A percentile compares a stretch with the other conserved stretches of the same genome.
Conservation (phyloP, 139 green algal genomes). For the Closterium sp. region DNA sequence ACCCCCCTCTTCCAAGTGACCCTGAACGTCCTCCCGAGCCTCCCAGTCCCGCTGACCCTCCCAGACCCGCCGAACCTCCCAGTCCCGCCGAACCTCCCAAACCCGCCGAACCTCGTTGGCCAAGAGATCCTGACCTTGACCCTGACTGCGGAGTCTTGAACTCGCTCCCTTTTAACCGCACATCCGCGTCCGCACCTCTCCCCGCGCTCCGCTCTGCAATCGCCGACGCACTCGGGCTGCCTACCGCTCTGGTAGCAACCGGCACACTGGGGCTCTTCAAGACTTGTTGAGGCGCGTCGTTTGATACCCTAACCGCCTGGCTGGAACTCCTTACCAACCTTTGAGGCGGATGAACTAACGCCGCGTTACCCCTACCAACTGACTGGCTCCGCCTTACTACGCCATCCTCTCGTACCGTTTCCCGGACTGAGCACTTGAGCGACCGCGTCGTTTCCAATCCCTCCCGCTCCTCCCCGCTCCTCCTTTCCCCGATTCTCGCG, state of each 20-base stretch:
- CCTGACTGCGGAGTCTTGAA: background rate
- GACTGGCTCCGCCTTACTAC: background rate
- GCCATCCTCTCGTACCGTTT: background rate
- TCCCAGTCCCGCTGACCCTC: too few relatives aligned
- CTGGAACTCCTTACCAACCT: background rate
- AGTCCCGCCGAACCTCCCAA: too few relatives aligned
- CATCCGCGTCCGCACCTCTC: background rate
- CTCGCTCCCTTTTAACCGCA: background rate
- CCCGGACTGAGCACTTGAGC: background rate
- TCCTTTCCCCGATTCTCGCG: background rate
- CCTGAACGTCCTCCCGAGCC: too few relatives aligned
- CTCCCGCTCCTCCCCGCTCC: background rate
- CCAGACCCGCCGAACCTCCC: too few relatives aligned
- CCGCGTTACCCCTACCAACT: background rate
- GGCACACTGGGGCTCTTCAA: background rate
- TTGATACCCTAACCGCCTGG: background rate
- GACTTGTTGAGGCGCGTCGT: background rate
- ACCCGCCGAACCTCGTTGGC: too few relatives aligned
- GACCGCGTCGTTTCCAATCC: background rate
- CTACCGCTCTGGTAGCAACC: background rate
- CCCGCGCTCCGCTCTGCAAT: background rate
- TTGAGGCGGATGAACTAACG: background rate
- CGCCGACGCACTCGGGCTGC: background rate
- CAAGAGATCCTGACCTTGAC: background rate
- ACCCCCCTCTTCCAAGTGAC: too few relatives aligned